Evolutionary conservation across 2,329 filamentous ascomycete species (phyloP).

Genomic region (Ophiostoma perfectum): DNA sequence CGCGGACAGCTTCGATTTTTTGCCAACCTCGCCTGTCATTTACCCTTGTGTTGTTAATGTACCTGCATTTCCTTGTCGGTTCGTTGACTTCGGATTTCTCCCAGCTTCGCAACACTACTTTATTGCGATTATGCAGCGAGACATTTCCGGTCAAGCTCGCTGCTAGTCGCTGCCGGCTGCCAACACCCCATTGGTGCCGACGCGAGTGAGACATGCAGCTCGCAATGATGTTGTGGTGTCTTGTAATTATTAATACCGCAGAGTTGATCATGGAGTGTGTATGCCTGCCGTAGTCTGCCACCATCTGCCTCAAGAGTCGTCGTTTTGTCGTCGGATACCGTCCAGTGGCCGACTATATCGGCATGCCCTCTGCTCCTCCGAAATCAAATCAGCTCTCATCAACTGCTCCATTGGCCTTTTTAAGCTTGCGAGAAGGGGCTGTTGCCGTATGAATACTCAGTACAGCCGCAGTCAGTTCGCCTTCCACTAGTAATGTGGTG

Average conservation of each 20-base stretch:
- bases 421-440: background rate
- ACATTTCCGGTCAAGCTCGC: background rate
- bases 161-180: background rate
- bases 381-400: too few relatives aligned
- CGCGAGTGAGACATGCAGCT: background rate
- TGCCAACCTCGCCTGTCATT: background rate
- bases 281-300: too few relatives aligned
- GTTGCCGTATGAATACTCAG: background rate
- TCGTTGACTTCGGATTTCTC: background rate
- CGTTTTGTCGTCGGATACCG: too few relatives aligned
- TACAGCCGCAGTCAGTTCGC: background rate
- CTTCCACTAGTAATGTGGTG: background rate
- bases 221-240: background rate
- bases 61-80: background rate
- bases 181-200: background rate
- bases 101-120: background rate
- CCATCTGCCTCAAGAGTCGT: too few relatives aligned
- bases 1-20: background rate
- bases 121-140: constrained; percentile 4
- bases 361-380: too few relatives aligned
- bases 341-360: too few relatives aligned
- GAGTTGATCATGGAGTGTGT: background rate
- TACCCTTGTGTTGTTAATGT: too few relatives aligned
- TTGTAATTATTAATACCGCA: background rate
- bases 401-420: background rate